A percentile compares a stretch with the other conserved stretches of the same genome.
Conservation (phyloP, 1,284 basidiomycete species). For the Prillingera fragicola region DNA sequence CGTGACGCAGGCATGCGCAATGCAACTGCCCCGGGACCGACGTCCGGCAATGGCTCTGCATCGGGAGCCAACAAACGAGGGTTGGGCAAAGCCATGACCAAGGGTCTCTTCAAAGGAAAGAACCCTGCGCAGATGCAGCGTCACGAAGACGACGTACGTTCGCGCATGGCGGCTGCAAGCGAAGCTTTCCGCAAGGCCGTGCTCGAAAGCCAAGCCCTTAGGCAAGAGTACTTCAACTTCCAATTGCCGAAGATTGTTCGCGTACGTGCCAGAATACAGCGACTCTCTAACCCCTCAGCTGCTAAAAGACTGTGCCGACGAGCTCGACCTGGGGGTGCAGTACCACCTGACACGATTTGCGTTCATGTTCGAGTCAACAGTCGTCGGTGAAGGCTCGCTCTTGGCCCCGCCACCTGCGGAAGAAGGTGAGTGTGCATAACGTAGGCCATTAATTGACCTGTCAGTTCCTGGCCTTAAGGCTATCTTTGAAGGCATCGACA, state of each 20-base stretch:
- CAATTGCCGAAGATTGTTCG: constrained; percentile 89
- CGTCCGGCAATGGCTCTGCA: constrained; percentile 60
- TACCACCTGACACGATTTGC: constrained; percentile 94
- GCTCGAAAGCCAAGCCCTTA: constrained; percentile 78
- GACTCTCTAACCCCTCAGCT: constrained; percentile 52
- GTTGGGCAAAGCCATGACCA: constrained; percentile 69
- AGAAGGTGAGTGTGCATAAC: constrained; percentile 28
- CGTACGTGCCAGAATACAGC: constrained; percentile 53
- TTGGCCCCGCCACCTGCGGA: constrained; percentile 42
- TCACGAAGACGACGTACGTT: constrained; percentile 90
- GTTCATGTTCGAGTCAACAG: constrained; percentile 84
- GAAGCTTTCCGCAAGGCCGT: constrained; percentile 88
- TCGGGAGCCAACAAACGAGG: constrained; percentile 59
- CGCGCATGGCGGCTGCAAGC: constrained; percentile 74
- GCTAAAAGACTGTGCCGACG: constrained; percentile 93
- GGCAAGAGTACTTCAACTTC: constrained; percentile 97
- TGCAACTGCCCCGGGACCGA: constrained; percentile 24
- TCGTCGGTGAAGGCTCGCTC: constrained; percentile 82
- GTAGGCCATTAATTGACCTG: constrained; percentile 1
- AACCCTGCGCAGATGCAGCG: constrained; percentile 86
- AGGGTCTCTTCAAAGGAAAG: constrained; percentile 88
- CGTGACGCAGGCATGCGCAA: constrained; percentile 68
- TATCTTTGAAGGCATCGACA: constrained; percentile 86
- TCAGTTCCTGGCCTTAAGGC: constrained; percentile 66
- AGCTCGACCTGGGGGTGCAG: constrained; percentile 93